Percentiles rank a stretch among this genome's conserved stretches.
phyloP scores from a whole-genome alignment of 768 basidiomycete genomes.

The Clitopilus passeckerianus region DNA sequence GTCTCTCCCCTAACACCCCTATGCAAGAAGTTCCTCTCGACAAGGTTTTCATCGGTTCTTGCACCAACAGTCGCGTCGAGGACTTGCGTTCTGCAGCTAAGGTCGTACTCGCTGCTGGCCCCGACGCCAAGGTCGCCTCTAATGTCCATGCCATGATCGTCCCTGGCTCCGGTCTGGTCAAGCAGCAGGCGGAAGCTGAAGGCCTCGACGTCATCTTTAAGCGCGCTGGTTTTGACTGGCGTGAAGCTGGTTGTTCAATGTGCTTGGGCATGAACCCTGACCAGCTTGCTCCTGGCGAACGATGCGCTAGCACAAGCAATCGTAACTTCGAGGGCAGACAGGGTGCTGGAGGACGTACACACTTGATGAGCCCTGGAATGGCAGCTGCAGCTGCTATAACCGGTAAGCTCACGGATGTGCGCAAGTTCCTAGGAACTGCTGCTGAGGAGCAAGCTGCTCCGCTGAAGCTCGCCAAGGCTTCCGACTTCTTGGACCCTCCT shows the following conservation, averaged over 20 bases:
- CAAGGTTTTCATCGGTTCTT: constrained; percentile 93
- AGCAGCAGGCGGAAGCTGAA: constrained; percentile 87
- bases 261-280: constrained; percentile 96
- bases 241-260: constrained; percentile 95
- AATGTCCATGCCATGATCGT: constrained; percentile 86
- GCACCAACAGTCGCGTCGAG: constrained; percentile 92
- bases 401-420: constrained; percentile 80
- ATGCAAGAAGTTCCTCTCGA: constrained; percentile 80
- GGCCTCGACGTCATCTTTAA: constrained; percentile 84
- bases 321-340: constrained; percentile 92
- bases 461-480: constrained; percentile 66
- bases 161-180: constrained; percentile 86
- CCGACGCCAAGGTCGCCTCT: constrained; percentile 67
- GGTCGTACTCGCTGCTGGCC: constrained; percentile 70
- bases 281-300: constrained; percentile 74
- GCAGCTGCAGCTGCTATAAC: constrained; percentile 87
- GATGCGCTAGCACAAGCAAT: constrained; percentile 91
- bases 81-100: constrained; percentile 84
- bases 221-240: constrained; percentile 92
- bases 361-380: constrained; percentile 89
- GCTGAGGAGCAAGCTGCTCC: constrained; percentile 44
- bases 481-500: constrained; percentile 75
- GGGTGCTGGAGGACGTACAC: constrained; percentile 84
- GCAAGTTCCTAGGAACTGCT: constrained; percentile 57
- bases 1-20: constrained; percentile 67